Evolutionary conservation across 2,329 filamentous ascomycete species (phyloP), one percentile per base, ranked within the genome.

Genomic region (Aspergillus tubingensis): DNA sequence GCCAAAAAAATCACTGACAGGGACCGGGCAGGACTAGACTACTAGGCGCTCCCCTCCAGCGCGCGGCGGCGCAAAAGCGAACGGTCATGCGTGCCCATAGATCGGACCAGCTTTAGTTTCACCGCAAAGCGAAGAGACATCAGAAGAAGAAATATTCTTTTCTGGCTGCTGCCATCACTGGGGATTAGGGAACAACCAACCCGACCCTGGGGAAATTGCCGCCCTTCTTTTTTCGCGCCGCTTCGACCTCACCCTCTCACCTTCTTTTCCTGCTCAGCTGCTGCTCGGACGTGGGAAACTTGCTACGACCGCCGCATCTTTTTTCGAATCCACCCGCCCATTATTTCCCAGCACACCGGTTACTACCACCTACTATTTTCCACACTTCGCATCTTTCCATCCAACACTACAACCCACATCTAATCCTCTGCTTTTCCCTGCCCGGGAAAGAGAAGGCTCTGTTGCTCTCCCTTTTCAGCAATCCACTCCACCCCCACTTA

Each of bases 71-170:
- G 67, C 63, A 62, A 57, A 36, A 66, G 60, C 59, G 61, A 67
- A 65, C 63, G 69, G 69, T 73, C 70, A 74, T 74, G 71, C 67
- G 71, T 71, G 64, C 68, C 65, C 68, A 65, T 68, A 67, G 65
- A 68, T 72, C 67, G 61, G 60, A 58, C 60, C 60, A 62, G 57
- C 57, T 63, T 11, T 47, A 63, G 57, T 67, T 67, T 68, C 65
- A 68, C 63, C 65, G 59, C 63, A 63, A 64, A 57, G 54, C 58
- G 50, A 36, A 36, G 49, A 53, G 54, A 55, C 47, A 58, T 59
- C 59, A 57, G 44, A 60, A 59, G 55, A 58, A 61, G 54, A 57
- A 59, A 49, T 63, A 60, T 59, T 57, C 48, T 11, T 11, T 57
- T 56, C 55, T 58, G 25, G 25, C 25, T 59, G 53, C 44, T 39